Base-by-base conservation (phyloP, 805 yeast genomes). In the Tetrapisispora iriomotensis region DNA sequence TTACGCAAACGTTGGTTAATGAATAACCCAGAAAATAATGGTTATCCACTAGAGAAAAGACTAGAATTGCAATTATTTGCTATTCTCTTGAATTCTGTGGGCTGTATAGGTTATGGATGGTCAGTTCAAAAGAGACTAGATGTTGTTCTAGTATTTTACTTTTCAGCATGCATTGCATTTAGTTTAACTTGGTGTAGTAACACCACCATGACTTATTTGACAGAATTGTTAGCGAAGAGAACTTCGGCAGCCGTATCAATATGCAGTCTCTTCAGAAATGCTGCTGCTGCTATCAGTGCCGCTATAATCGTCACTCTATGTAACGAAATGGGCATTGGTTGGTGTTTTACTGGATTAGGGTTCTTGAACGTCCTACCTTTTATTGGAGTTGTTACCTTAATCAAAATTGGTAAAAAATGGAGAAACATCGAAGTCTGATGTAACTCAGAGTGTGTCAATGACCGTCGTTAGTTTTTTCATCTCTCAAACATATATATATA, bases 151-250 rank as follows among this genome's bases (percentile, higher is more conserved):
- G 61, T 72, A 3, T 65, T 70, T 38, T 60, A 70, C 4, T 68
- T 69, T 43, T 54, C 71, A 0, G 72, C 70, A 42, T 48, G 72
- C 5, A 59, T 61, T 23, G 76, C 77, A 0, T 70, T 71, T 47
- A 78, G 79, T 1, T 64, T 72, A 64, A 70, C 78, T 0, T 74
- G 77, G 71, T 70, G 72, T 23, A 71, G 72, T 43, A 70, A 71
- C 17, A 66, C 73, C 0, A 70, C 70, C 3, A 72, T 75, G 43
- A 71, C 79, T 0, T 74, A 74, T 49, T 50, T 74, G 36, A 67
- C 77, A 1, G 79, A 74, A 44, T 61, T 73, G 28, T 60, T 71
- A 10, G 60, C 68, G 4, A 67, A 64, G 2, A 72, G 70, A 45
- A 71, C 77, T 1, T 75, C 79, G 1, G 65, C 75, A 0, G 64